These are phyloP conservation scores for Chaetothyriales sp. DNA, from an alignment of 2,329 filamentous ascomycete genomes.

Conservation along the genomic window DNA sequence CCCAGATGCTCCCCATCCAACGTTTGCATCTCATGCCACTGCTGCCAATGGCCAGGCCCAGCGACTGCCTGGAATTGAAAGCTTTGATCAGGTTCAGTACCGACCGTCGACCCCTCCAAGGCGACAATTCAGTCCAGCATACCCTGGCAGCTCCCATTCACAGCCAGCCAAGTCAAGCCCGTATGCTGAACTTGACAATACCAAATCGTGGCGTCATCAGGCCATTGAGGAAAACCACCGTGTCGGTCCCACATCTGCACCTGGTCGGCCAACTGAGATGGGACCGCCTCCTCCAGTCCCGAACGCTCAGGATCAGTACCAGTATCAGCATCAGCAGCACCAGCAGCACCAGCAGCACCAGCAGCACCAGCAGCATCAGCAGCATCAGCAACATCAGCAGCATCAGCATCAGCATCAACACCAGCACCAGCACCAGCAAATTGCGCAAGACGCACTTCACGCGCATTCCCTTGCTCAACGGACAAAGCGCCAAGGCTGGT, in stretches of 20 bases:
- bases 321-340: neutral
- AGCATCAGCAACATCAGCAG: neutral
- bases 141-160: slow-evolving; percentile 31
- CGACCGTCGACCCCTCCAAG: slow-evolving; percentile 43
- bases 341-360: neutral
- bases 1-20: slow-evolving; percentile 45
- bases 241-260: slow-evolving; percentile 4
- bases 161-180: slow-evolving; percentile 22
- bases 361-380: neutral
- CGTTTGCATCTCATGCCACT: slow-evolving; percentile 36
- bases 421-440: slow-evolving; percentile 17
- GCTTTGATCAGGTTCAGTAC: slow-evolving; percentile 63
- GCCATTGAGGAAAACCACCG: slow-evolving; percentile 27
- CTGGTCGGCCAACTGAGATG: slow-evolving; percentile 6
- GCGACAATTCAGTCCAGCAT: slow-evolving; percentile 53
- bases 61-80: slow-evolving; percentile 77
- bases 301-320: neutral
- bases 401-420: slow-evolving; percentile 1
- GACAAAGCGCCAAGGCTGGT: slow-evolving; percentile 22
- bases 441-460: slow-evolving; percentile 11
- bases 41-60: slow-evolving; percentile 41
- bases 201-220: slow-evolving; percentile 30
- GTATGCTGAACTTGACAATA: slow-evolving; percentile 19
- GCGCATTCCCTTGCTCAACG: slow-evolving; percentile 7
- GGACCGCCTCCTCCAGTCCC: slow-evolving; percentile 8